phyloP scores from a whole-genome alignment of 2,329 filamentous ascomycete genomes.

The Colletotrichum godetiae region DNA sequence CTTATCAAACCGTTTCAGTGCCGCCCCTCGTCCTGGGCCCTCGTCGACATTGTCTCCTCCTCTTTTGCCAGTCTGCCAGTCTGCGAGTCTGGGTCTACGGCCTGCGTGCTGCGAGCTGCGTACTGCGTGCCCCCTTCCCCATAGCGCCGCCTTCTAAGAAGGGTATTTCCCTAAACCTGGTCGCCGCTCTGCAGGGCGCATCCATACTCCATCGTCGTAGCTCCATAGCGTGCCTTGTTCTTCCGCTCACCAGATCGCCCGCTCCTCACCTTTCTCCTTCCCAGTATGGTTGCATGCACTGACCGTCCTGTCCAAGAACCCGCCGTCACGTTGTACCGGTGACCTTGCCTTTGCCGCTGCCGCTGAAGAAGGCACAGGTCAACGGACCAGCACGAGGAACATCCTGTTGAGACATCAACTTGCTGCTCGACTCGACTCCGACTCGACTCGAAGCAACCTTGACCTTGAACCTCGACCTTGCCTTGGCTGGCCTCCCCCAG shows the following conservation, averaged over 20 bases:
- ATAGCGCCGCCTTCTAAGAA: slow-evolving; percentile 37
- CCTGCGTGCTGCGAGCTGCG: background rate
- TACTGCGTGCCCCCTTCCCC: slow-evolving; percentile 17
- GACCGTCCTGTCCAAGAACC: slow-evolving; percentile 37
- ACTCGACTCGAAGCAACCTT: slow-evolving; percentile 36
- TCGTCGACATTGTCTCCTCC: slow-evolving; percentile 24
- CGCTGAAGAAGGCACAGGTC: slow-evolving; percentile 47
- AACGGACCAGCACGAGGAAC: slow-evolving; percentile 42
- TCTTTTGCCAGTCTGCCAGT: background rate
- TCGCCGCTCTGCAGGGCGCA: slow-evolving; percentile 34
- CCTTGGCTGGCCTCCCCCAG: slow-evolving; percentile 44
- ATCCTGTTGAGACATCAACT: slow-evolving; percentile 24
- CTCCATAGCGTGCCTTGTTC: slow-evolving; percentile 36
- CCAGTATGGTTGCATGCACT: slow-evolving; percentile 60
- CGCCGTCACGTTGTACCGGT: slow-evolving; percentile 28
- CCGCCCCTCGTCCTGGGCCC: slow-evolving; percentile 24
- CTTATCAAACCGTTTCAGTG: slow-evolving; percentile 37
- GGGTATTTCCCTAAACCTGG: slow-evolving; percentile 35
- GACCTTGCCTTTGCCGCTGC: slow-evolving; percentile 36
- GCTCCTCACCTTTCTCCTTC: slow-evolving; percentile 57
- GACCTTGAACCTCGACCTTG: slow-evolving; percentile 16
- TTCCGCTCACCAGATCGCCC: slow-evolving; percentile 48
- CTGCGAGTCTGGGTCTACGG: background rate
- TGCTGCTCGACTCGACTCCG: slow-evolving; percentile 19
- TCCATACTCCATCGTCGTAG: slow-evolving; percentile 38